phyloP scores from a whole-genome alignment of 805 yeast species.

The Myxozyma monticola region DNA sequence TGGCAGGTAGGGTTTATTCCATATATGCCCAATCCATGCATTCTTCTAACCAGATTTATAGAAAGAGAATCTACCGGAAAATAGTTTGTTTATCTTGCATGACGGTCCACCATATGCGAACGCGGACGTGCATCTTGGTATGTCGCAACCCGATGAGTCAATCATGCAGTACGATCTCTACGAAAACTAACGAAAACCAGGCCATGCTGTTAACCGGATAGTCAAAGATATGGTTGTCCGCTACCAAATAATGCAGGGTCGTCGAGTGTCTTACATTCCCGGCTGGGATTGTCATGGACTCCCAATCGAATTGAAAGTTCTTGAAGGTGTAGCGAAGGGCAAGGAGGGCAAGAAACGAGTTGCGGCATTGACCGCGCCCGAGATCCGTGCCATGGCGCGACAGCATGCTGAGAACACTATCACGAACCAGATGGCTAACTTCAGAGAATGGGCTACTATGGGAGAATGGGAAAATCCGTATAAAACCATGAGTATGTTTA shows the following conservation, averaged over 20 bases:
- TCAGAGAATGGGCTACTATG: slow-evolving; percentile 73
- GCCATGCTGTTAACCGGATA: slow-evolving; percentile 84
- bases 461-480: slow-evolving; percentile 78
- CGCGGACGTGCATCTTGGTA: slow-evolving; percentile 75
- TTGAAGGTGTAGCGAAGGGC: slow-evolving; percentile 44
- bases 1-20: slow-evolving; percentile 51
- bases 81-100: slow-evolving; percentile 61
- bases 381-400: slow-evolving; percentile 65
- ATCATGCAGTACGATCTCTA: not conserved
- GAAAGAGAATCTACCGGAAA: slow-evolving; percentile 28
- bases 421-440: slow-evolving; percentile 60
- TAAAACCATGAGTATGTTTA: slow-evolving; percentile 54
- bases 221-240: slow-evolving; percentile 83
- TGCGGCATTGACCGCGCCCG: slow-evolving; percentile 42
- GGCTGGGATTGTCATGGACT: slow-evolving; percentile 99
- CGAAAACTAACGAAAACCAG: slow-evolving; percentile 39
- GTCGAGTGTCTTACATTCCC: slow-evolving; percentile 70
- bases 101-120: slow-evolving; percentile 99
- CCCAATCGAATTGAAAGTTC: slow-evolving; percentile 89
- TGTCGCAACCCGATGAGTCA: not conserved
- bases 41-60: slow-evolving; percentile 8
- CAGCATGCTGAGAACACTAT: slow-evolving; percentile 70
- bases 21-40: not conserved
- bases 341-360: slow-evolving; percentile 33
- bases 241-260: slow-evolving; percentile 61